Evolutionary conservation across 768 basidiomycete genomes (phyloP), one percentile per base, ranked within the genome.

Genomic region (Boletus reticuloceps): DNA sequence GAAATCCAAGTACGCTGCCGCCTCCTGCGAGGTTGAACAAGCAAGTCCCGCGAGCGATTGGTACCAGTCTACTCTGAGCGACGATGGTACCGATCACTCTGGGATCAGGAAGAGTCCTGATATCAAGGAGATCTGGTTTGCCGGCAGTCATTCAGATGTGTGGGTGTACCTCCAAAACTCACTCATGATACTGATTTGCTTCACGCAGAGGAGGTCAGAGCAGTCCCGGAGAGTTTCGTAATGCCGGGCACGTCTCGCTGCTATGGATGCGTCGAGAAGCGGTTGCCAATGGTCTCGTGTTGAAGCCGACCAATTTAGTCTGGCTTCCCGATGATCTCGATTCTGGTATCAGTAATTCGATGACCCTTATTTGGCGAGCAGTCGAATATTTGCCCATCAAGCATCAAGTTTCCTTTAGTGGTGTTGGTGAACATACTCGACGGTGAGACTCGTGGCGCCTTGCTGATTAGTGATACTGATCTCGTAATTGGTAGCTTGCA

Each of bases 91-190:
- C 27, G 27, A 27, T 6, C 27, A 27, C 27, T 27, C 27, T 27
- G 27, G 27, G 27, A 27, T 27, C 27, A 27, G 32, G 11, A 12
- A 34, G 32, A 13, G 43, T 47, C 6, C 47, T 13, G 58, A 59
- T 8, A 39, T 61, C 3, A 42, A 59, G 37, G 59, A 59, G 47
- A 42, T 59, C 14, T 60, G 59, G 59, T 60, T 60, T 7, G 51
- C 53, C 0, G 57, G 59, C 1, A 19, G 34, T 20, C 58, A 59
- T 39, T 41, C 50, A 16, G 53, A 61, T 17, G 51, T 61, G 59
- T 60, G 38, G 17, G 38, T 39, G 8, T 13, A 16, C 38, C 13
- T 39, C 38, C 38, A 14, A 7, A 17, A n/a, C 1, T 17, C 17
- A 36, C 14, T 11, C 36, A 16, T 39, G 38, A n/a, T 39, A 39